Evolutionary conservation across 129 eudicot species (phyloP), one percentile per base, ranked within the genome.

Genomic region (Erigeron canadensis): DNA sequence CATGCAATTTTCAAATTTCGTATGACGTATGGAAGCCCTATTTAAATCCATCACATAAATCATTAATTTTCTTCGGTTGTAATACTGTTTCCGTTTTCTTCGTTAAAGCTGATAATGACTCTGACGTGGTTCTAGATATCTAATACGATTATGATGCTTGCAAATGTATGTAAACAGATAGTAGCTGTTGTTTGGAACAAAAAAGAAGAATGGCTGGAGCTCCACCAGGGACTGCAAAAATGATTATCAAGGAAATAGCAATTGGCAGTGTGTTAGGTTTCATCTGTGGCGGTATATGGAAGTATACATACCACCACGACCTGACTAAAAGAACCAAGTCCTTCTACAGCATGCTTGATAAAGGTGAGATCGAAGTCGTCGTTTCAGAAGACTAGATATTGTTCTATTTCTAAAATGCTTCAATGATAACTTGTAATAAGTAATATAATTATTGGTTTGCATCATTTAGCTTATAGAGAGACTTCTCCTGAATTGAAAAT

Each of bases 291-390:
- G 66, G 61, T 37, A 65, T 66, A 38, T 78, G 77, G 77, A 78
- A 78, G 44, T 55, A 63, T 53, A 48, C 57, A 0, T 78, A 53
- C 61, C 77, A 78, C 71, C 15, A 45, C 15, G 61, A 64, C 28
- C 67, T 78, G 1, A 78, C 55, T 5, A 78, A 19, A 71, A 64
- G 53, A 21, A 78, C 81, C 53, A 78, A 54, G 42, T 63, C 81
- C 1, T 78, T 78, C 77, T 78, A 78, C 67, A 55, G 34, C 77
- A 78, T 78, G 81, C 81, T 78, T 5, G 81, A 78, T 64, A 78
- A 71, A 63, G 81, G 46, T 53, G 81, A 78, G 77, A 78, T 78
- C 21, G 28, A 13, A 0, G 81, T 78, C 5, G 81, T 78, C 21
- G 77, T 63, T 71, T 63, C 72, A 43, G 81, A 78, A 39, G 81